Conservation (phyloP, 192 early-diverging fungal genomes). For the Haplosporangium gracile region DNA sequence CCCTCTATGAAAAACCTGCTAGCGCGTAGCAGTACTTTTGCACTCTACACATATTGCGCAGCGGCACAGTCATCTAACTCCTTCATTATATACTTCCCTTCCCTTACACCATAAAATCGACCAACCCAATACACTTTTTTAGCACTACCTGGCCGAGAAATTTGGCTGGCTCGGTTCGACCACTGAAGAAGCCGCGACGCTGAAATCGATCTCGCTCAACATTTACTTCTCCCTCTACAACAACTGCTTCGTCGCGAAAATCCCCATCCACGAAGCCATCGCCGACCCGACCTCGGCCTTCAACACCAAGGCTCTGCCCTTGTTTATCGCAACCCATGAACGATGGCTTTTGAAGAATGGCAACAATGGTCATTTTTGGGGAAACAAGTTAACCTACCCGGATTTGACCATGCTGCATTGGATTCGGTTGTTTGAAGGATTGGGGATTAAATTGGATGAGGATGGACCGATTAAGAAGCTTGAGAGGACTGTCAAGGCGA, state of each 20-base stretch:
- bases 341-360: conserved; percentile 40
- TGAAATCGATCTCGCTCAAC: conserved; percentile 36
- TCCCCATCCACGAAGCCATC: conserved; percentile 16
- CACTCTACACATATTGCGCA: not conserved
- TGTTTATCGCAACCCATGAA: conserved; percentile 25
- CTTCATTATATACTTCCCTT: not conserved
- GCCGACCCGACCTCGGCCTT: conserved; percentile 13
- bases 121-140: not conserved
- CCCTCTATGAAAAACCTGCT: not conserved
- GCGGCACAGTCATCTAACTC: not conserved
- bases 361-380: conserved; percentile 37
- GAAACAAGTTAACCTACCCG: conserved; percentile 13
- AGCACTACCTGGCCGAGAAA: conserved; percentile 52
- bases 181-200: conserved; percentile 23
- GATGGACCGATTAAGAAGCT: conserved; percentile 21
- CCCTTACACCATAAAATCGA: too few relatives aligned
- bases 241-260: conserved; percentile 15
- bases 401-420: conserved; percentile 23
- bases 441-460: conserved; percentile 16
- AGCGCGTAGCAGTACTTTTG: not conserved
- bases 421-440: not conserved
- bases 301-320: conserved; percentile 17
- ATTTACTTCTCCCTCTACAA: conserved; percentile 31
- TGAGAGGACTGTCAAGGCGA: not conserved
- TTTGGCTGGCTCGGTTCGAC: conserved; percentile 33